Percentiles rank a stretch among this genome's conserved stretches.
These are phyloP conservation scores for Oryza rufipogon DNA, from an alignment of 176 grass and related monocot genomes.

Conservation along the genomic window DNA sequence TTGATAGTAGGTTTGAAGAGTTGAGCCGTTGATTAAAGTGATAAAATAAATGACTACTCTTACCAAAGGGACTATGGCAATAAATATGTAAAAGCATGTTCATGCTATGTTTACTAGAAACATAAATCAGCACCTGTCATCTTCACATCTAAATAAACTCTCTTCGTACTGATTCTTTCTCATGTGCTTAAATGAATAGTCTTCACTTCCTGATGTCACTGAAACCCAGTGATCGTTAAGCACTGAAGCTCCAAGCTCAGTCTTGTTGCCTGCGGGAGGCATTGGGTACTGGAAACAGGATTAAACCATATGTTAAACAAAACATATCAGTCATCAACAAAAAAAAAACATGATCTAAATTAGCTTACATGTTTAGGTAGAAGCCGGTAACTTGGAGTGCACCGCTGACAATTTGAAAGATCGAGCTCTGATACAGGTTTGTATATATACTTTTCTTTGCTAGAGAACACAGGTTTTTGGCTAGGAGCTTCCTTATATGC, in stretches of 20 bases:
- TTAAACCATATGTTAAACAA: conserved; percentile 31
- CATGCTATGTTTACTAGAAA: conserved; percentile 10
- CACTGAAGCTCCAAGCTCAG: conserved; percentile 80
- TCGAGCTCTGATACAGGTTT: conserved; percentile 98
- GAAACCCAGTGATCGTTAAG: conserved; percentile 97
- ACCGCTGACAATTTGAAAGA: conserved; percentile 87
- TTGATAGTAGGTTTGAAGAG: neutral
- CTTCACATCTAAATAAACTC: conserved; percentile 98
- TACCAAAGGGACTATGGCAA: neutral
- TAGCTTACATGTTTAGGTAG: conserved; percentile 89
- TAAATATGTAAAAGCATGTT: neutral
- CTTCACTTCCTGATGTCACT: conserved; percentile 98
- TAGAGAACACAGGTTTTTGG: conserved; percentile 60
- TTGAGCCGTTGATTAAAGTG: neutral
- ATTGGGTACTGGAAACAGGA: conserved; percentile 70
- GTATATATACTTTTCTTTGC: conserved; percentile 94
- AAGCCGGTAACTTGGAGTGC: conserved; percentile 95
- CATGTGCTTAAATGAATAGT: conserved; percentile 99
- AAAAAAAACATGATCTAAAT: neutral
- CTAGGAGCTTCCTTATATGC: conserved; percentile 53
- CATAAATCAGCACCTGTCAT: conserved; percentile 73
- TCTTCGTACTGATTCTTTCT: conserved; percentile 99
- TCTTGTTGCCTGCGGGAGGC: conserved; percentile 77
- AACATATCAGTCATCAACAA: neutral
- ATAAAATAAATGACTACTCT: conserved; percentile 17